A percentile compares a stretch with the other conserved stretches of the same genome.
Conservation (phyloP, 768 basidiomycete genomes). For the Clathrus columnatus region DNA sequence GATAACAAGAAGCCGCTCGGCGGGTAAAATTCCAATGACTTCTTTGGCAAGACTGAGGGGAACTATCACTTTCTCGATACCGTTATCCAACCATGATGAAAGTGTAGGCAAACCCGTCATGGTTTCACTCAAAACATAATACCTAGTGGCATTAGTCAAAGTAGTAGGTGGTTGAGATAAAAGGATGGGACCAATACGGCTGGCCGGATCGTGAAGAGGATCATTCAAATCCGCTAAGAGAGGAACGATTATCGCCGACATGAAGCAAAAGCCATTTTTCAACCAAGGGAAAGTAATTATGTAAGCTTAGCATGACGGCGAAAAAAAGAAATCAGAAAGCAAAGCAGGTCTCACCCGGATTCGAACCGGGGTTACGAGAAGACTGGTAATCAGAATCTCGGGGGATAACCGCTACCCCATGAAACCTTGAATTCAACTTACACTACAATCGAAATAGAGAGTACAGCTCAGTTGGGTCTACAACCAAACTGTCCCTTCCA, state of each 20-base stretch:
- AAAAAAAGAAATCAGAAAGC: slow-evolving; percentile 1
- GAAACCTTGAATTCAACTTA: slow-evolving; percentile 3
- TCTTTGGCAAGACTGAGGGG: slow-evolving; percentile 57
- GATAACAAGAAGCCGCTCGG: slow-evolving; percentile 65
- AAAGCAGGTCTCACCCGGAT: slow-evolving; percentile 16
- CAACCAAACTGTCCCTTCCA: no score
- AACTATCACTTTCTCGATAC: slow-evolving; percentile 74
- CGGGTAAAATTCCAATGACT: slow-evolving; percentile 57
- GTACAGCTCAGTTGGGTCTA: no score
- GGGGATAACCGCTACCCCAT: slow-evolving; percentile 20
- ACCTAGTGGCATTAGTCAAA: slow-evolving; percentile 17
- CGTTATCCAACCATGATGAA: slow-evolving; percentile 62
- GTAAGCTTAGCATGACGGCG: background rate
- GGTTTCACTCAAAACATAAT: slow-evolving; percentile 50
- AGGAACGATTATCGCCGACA: slow-evolving; percentile 45
- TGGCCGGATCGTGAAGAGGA: slow-evolving; percentile 48
- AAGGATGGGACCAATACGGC: slow-evolving; percentile 73
- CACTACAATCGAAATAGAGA: no score
- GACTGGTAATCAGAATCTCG: slow-evolving; percentile 15
- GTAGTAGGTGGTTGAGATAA: slow-evolving; percentile 27
- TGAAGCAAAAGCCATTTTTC: background rate
- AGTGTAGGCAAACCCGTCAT: slow-evolving; percentile 42
- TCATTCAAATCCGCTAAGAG: slow-evolving; percentile 44
- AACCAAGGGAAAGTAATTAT: background rate
- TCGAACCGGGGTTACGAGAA: slow-evolving; percentile 19